phyloP scores from a whole-genome alignment of 345 rosid genomes.

The Trapa bicornis region DNA sequence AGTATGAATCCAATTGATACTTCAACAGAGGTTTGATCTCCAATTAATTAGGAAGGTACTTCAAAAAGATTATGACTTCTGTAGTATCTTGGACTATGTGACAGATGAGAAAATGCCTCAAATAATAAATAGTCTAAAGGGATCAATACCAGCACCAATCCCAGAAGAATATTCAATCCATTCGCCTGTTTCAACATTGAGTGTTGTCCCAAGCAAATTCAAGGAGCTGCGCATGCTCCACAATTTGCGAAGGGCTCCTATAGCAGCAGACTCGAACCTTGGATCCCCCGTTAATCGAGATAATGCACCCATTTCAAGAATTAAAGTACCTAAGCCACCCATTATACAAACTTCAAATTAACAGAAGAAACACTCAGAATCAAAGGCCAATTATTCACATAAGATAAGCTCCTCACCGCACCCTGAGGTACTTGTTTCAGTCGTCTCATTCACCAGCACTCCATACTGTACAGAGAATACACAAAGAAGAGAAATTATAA shows the following conservation, averaged over 20 bases:
- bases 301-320: conserved; percentile 96
- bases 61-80: neutral
- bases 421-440: conserved; percentile 95
- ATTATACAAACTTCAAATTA: neutral
- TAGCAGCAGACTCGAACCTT: conserved; percentile 70
- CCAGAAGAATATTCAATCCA: conserved; percentile 92
- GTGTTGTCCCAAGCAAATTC: conserved; percentile 76
- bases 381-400: neutral
- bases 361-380: neutral
- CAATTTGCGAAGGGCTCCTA: conserved; percentile 77
- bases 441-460: conserved; percentile 69
- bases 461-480: conserved; percentile 71
- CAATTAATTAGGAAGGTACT: neutral
- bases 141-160: conserved; percentile 79
- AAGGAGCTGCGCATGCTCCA: conserved; percentile 96
- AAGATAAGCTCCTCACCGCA: conserved; percentile 52
- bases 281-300: conserved; percentile 87
- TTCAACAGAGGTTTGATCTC: neutral
- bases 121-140: conserved; percentile 1
- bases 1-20: conserved; percentile 2
- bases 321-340: conserved; percentile 56
- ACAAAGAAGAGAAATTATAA: conserved; percentile 37
- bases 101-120: neutral
- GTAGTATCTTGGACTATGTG: neutral
- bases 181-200: conserved; percentile 67